phyloP scores from a whole-genome alignment of 805 yeast genomes.

The Saturnispora halmiae region DNA sequence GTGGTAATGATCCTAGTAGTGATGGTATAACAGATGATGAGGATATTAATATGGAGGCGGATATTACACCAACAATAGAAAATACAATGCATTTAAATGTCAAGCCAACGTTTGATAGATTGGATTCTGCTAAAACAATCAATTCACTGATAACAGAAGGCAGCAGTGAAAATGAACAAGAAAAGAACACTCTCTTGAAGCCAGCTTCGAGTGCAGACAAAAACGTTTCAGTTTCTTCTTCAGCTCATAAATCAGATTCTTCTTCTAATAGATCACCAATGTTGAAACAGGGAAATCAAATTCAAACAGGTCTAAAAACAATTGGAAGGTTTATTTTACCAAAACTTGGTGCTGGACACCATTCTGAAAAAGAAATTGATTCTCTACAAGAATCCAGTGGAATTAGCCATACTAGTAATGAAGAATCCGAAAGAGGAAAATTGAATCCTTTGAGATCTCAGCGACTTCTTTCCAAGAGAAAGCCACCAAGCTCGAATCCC shows the following conservation, averaged over 20 bases:
- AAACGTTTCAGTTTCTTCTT: neutral
- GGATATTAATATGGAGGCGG: neutral
- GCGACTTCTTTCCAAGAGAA: conserved; percentile 4
- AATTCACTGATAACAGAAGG: conserved; percentile 4
- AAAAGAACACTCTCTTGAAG: too few relatives aligned
- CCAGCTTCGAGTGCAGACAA: neutral
- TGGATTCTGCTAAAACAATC: conserved; percentile 2
- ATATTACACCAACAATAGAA: conserved; percentile 1
- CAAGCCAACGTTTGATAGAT: neutral
- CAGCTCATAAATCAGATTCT: neutral
- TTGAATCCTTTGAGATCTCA: neutral
- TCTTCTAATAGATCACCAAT: conserved; percentile 4
- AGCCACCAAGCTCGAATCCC: too few relatives aligned
- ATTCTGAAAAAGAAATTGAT: neutral
- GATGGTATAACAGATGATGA: conserved; percentile 1
- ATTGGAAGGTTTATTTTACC: conserved; percentile 7
- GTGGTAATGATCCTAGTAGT: neutral
- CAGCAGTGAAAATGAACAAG: neutral
- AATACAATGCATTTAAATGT: neutral
- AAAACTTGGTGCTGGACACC: neutral
- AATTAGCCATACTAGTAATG: neutral
- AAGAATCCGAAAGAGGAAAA: too few relatives aligned
- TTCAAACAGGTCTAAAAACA: conserved; percentile 5
- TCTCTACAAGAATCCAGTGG: too few relatives aligned
- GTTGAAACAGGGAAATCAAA: neutral